These are phyloP conservation scores for Cutaneotrichosporon sp. DNA, from an alignment of 1,284 basidiomycete genomes.

Conservation along the genomic window DNA sequence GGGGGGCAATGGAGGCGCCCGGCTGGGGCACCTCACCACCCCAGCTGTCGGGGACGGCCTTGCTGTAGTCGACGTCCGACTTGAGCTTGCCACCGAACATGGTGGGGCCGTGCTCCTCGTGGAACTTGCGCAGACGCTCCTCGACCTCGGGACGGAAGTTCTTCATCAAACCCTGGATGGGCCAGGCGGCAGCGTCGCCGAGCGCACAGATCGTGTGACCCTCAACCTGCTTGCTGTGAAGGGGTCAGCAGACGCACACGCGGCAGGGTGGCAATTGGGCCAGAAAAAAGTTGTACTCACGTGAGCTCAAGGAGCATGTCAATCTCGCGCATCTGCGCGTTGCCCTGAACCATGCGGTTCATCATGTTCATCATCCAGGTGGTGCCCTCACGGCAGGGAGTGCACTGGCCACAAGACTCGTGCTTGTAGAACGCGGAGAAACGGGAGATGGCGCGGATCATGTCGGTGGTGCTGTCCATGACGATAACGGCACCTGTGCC, in stretches of 20 bases:
- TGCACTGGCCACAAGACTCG: slow-evolving; percentile 98
- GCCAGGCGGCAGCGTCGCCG: slow-evolving; percentile 97
- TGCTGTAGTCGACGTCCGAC: slow-evolving; percentile 63
- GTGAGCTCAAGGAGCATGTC: slow-evolving; percentile 93
- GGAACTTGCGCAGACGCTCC: slow-evolving; percentile 72
- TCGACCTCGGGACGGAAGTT: slow-evolving; percentile 96
- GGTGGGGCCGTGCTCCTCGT: slow-evolving; percentile 72
- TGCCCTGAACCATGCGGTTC: slow-evolving; percentile 75
- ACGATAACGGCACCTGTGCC: slow-evolving; percentile 98
- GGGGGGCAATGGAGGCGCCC: slow-evolving; percentile 1
- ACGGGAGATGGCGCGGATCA: slow-evolving; percentile 85
- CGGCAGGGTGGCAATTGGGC: no score
- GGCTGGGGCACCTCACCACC: slow-evolving; percentile 47
- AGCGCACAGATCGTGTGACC: slow-evolving; percentile 93
- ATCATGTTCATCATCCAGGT: slow-evolving; percentile 99
- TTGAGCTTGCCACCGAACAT: slow-evolving; percentile 79
- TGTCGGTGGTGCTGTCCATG: slow-evolving; percentile 96
- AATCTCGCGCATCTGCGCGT: slow-evolving; percentile 86
- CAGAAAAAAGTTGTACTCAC: slow-evolving; percentile 52
- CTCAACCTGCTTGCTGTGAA: slow-evolving; percentile 82
- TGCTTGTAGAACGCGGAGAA: slow-evolving; percentile 97
- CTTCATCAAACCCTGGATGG: slow-evolving; percentile 84
- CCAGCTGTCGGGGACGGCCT: slow-evolving; percentile 76
- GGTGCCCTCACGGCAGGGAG: slow-evolving; percentile 91
- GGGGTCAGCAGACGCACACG: not conserved